Percentiles rank a stretch among this genome's conserved stretches.
These are phyloP conservation scores for Aspergillus fructus DNA, from an alignment of 2,329 filamentous ascomycete species.

Conservation along the genomic window DNA sequence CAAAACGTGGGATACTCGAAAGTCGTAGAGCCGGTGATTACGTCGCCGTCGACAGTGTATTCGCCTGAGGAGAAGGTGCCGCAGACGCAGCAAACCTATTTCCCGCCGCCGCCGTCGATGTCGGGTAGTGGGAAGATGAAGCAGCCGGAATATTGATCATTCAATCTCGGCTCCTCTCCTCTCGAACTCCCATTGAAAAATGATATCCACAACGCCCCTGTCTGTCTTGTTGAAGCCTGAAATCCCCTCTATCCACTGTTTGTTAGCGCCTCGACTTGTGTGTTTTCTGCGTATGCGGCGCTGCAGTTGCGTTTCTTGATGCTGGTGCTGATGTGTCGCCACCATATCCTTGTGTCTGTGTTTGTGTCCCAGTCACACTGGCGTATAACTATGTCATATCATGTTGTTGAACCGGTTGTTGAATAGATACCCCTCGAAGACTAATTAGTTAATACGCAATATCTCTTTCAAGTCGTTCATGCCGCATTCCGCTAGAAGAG, in stretches of 20 bases:
- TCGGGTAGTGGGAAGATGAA: slow-evolving; percentile 4
- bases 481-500: neutral
- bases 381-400: neutral
- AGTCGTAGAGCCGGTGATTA: slow-evolving; percentile 11
- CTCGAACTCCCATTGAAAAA: too few relatives aligned
- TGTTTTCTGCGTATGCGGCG: neutral
- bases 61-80: slow-evolving; percentile 14
- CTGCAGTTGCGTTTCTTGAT: neutral
- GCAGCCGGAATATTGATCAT: neutral
- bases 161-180: too few relatives aligned
- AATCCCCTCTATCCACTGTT: too few relatives aligned
- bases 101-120: neutral
- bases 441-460: neutral
- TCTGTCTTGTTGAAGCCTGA: too few relatives aligned
- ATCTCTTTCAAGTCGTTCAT: neutral
- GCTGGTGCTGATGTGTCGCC: too few relatives aligned
- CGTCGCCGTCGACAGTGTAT: slow-evolving; percentile 3
- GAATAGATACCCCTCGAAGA: slow-evolving; percentile 4
- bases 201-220: too few relatives aligned
- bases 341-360: too few relatives aligned
- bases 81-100: slow-evolving; percentile 3
- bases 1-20: slow-evolving; percentile 20
- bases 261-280: too few relatives aligned
- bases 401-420: neutral
- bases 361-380: neutral